A percentile compares a stretch with the other conserved stretches of the same genome.
These are phyloP conservation scores for Biscogniauxia mediterranea DNA, from an alignment of 2,329 filamentous ascomycete genomes.

Conservation along the genomic window DNA sequence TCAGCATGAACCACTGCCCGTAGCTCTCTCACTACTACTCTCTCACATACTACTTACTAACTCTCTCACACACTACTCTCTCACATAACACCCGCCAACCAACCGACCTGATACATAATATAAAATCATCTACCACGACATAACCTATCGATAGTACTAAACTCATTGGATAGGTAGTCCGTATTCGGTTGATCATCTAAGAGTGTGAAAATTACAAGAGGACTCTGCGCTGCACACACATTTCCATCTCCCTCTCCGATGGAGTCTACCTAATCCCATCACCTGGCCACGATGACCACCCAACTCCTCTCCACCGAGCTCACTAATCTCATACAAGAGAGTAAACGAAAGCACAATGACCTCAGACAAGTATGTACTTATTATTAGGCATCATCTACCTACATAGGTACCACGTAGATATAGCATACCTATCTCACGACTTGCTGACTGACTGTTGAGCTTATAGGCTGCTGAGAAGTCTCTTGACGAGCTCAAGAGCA, in stretches of 20 bases:
- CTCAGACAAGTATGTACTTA: conserved; percentile 66
- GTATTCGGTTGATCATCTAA: too few species aligned
- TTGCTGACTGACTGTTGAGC: not conserved
- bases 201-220: too few species aligned
- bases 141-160: too few species aligned
- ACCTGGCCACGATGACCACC: conserved; percentile 70
- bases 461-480: conserved; percentile 86
- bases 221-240: too few species aligned
- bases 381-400: not conserved
- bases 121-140: too few species aligned
- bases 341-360: conserved; percentile 90
- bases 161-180: too few species aligned
- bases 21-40: not conserved
- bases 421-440: not conserved
- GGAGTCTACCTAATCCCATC: conserved; percentile 18
- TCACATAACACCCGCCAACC: too few species aligned
- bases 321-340: conserved; percentile 88
- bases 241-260: conserved; percentile 17
- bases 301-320: conserved; percentile 87
- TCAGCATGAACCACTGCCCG: too few species aligned
- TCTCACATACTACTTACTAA: not conserved
- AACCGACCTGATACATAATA: too few species aligned
- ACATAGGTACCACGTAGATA: not conserved
- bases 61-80: too few species aligned
- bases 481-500: conserved; percentile 78